Evolutionary conservation across 1,139 yeast genomes (phyloP).

Genomic region (Lodderomyces metapsilosis): DNA sequence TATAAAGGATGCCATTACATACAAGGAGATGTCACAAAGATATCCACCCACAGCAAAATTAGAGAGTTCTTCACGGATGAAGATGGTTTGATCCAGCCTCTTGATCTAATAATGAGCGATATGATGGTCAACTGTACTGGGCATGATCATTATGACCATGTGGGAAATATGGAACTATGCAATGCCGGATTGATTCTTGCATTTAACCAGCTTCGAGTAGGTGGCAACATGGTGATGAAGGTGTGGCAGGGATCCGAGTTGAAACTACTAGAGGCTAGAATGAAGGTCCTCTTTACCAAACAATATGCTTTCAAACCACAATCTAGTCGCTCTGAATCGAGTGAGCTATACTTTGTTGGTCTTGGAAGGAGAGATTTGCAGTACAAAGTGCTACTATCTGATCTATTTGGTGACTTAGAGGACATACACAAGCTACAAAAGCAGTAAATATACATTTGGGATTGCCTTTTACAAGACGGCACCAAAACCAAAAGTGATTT

Average conservation of each 20-base stretch:
- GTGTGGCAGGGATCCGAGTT: slow-evolving; percentile 45
- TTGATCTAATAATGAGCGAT: slow-evolving; percentile 43
- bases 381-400: slow-evolving; percentile 1
- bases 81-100: slow-evolving; percentile 4
- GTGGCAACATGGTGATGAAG: slow-evolving; percentile 42
- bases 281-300: slow-evolving; percentile 29
- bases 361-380: slow-evolving; percentile 17
- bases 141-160: slow-evolving; percentile 41
- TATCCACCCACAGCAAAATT: slow-evolving; percentile 32
- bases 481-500: slow-evolving; percentile 90
- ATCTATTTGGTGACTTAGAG: slow-evolving; percentile 6
- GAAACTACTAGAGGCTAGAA: slow-evolving; percentile 21
- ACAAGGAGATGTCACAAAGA: slow-evolving; percentile 42
- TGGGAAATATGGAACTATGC: slow-evolving; percentile 47
- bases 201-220: slow-evolving; percentile 24
- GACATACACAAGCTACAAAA: background rate
- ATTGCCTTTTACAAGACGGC: slow-evolving; percentile 76
- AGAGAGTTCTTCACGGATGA: slow-evolving; percentile 17
- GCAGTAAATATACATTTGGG: background rate
- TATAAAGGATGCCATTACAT: slow-evolving; percentile 41
- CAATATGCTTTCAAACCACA: slow-evolving; percentile 35
- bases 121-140: slow-evolving; percentile 53
- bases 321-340: slow-evolving; percentile 40
- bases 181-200: slow-evolving; percentile 36
- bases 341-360: slow-evolving; percentile 39